Evolutionary conservation across 176 grass and related monocot genomes (phyloP), one percentile per base, ranked within the genome.

Genomic region (Tillandsia fasciculata): DNA sequence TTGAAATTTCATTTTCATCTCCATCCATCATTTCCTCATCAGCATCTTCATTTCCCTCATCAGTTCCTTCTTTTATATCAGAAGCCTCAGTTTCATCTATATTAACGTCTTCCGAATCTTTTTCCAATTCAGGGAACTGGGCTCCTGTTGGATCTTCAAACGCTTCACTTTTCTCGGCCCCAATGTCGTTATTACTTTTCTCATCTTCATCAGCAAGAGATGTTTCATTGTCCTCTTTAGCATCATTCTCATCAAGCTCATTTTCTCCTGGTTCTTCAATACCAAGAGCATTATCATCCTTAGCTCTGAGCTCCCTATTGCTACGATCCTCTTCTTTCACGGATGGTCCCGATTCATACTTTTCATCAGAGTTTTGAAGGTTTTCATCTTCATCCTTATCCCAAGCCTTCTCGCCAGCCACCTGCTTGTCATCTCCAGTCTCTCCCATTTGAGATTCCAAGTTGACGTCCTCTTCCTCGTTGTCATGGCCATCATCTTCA

Each of bases 401-500:
- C 86, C 88, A 97, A 51, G 74, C 75, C 76, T 92, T 90, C 74
- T 97, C 90, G 48, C 70, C 82, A 64, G 90, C 79, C 27, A 84
- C 80, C 85, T 97, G 85, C 27, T 81, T 89, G 76, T 77, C 73
- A 77, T 92, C 89, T 53, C 81, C 86, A 80, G 84, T 71, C 68
- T 89, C 88, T 76, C 93, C 93, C 86, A 97, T 97, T 64, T 92
- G 79, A 68, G 85, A 83, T 54, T 97, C 93, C 82, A 97, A 87
- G 67, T 90, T 85, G 24, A 71, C 56, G 10, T 96, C 83, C 11
- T 85, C 83, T 57, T 81, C 83, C n/a, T 96, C 85, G 0, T 42
- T 42, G 33, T 42, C 33, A 49, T 79, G 68, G 52, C 78, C 83
- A 4, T 63, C 68, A 10, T 86, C 73, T 6, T 81, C 51, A 70